These are phyloP conservation scores for Coniochaeta sp. DNA, from an alignment of 2,329 filamentous ascomycete species.

Conservation along the genomic window DNA sequence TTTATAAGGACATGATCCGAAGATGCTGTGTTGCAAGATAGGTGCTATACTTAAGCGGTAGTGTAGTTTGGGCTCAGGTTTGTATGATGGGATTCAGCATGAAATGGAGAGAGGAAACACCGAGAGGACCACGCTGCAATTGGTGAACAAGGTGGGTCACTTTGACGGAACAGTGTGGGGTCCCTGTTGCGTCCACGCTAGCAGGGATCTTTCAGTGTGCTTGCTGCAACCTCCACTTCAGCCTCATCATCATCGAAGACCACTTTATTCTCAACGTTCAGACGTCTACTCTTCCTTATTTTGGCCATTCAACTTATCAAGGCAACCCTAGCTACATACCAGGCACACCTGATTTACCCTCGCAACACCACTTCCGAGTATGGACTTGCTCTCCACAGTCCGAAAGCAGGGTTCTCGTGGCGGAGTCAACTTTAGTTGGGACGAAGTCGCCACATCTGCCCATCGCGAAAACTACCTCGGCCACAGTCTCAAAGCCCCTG, in stretches of 20 bases:
- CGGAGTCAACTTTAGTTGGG: slow-evolving; percentile 94
- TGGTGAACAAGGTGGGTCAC: no score
- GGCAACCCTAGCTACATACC: background rate
- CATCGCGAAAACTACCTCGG: slow-evolving; percentile 89
- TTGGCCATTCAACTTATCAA: background rate
- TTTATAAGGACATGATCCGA: background rate
- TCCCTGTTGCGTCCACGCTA: background rate
- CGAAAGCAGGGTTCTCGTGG: slow-evolving; percentile 87
- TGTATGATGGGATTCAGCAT: no score
- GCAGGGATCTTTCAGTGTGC: background rate
- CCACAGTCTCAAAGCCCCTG: slow-evolving; percentile 85
- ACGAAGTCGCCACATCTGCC: slow-evolving; percentile 77
- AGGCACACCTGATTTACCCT: background rate
- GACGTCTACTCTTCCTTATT: background rate
- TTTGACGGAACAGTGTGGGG: no score
- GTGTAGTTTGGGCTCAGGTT: no score
- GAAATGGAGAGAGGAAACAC: no score
- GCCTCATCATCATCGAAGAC: background rate
- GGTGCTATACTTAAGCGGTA: no score
- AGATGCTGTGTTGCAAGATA: background rate
- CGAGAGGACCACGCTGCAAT: no score
- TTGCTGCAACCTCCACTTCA: background rate
- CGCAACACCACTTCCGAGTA: slow-evolving; percentile 24
- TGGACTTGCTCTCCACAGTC: slow-evolving; percentile 91
- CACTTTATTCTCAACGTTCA: background rate